phyloP scores from a whole-genome alignment of 2,329 filamentous ascomycete species.

The Pezicula radicicola region DNA sequence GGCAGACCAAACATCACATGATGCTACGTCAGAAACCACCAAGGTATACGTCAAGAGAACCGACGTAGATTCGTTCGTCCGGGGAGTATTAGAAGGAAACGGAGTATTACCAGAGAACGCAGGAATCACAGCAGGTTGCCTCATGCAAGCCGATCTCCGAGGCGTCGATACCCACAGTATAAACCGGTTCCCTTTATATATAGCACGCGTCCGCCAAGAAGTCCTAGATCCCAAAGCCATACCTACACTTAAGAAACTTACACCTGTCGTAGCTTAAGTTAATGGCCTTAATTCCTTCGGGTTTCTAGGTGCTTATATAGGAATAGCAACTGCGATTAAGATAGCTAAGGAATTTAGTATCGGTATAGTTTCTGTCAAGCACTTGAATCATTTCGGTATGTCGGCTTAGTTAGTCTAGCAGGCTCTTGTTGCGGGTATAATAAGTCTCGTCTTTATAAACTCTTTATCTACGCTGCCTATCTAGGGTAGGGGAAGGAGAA shows the following conservation, averaged over 20 bases:
- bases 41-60: no score
- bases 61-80: no score
- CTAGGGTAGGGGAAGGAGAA: conserved; percentile 9
- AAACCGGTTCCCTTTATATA: no score
- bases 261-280: conserved; percentile 2
- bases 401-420: conserved; percentile 55
- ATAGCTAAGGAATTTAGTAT: conserved; percentile 39
- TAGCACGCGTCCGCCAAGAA: no score
- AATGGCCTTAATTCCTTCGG: conserved; percentile 12
- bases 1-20: no score
- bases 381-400: conserved; percentile 60
- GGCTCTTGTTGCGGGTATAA: conserved; percentile 49
- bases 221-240: no score
- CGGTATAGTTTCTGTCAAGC: conserved; percentile 53
- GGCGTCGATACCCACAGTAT: no score
- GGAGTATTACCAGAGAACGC: no score
- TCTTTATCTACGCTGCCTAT: conserved; percentile 34
- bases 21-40: no score
- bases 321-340: not conserved
- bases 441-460: conserved; percentile 45
- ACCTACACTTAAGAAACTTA: conserved; percentile 5
- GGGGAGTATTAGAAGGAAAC: no score
- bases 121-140: no score
- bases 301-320: not conserved
- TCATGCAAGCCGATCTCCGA: no score